Conservation (phyloP, 208 protist species). For the Acanthamoeba castellanii region DNA sequence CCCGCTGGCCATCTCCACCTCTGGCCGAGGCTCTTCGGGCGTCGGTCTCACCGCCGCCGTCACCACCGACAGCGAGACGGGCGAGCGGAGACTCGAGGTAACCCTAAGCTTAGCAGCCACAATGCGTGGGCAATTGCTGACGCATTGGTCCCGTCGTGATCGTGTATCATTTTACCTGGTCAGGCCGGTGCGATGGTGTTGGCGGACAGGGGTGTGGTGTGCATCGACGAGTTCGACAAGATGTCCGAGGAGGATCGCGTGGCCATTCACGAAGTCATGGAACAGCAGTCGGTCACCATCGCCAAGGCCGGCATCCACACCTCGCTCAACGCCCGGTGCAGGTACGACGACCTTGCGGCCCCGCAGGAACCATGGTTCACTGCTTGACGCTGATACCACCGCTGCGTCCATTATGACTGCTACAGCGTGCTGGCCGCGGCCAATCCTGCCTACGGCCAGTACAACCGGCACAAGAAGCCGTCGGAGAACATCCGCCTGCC, state of each 20-base stretch:
- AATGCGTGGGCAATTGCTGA: too few relatives aligned
- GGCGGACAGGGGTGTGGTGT: constrained; percentile 98
- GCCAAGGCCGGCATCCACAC: constrained; percentile 99
- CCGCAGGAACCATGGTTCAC: too few relatives aligned
- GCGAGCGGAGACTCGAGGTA: constrained; percentile 88
- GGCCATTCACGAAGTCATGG: constrained; percentile 97
- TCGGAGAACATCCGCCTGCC: constrained; percentile 98
- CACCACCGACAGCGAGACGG: constrained; percentile 96
- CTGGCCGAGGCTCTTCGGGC: constrained; percentile 97
- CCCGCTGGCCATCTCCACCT: constrained; percentile 98
- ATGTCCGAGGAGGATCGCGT: constrained; percentile 97
- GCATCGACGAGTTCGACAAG: constrained; percentile 99
- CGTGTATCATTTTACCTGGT: constrained; percentile 82
- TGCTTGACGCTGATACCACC: too few relatives aligned
- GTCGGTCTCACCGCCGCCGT: constrained; percentile 99
- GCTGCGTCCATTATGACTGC: too few relatives aligned
- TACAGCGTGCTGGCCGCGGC: constrained; percentile 97
- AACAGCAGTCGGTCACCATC: constrained; percentile 99
- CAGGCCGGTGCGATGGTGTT: constrained; percentile 99
- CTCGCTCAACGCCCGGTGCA: constrained; percentile 98
- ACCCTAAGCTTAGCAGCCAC: too few relatives aligned
- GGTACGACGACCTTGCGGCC: background rate
- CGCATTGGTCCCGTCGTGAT: too few relatives aligned
- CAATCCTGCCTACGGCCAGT: constrained; percentile 99
- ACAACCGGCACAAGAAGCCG: constrained; percentile 94